Evolutionary conservation across 768 basidiomycete genomes (phyloP), one percentile per base, ranked within the genome.

Genomic region (Suillus brevipes): DNA sequence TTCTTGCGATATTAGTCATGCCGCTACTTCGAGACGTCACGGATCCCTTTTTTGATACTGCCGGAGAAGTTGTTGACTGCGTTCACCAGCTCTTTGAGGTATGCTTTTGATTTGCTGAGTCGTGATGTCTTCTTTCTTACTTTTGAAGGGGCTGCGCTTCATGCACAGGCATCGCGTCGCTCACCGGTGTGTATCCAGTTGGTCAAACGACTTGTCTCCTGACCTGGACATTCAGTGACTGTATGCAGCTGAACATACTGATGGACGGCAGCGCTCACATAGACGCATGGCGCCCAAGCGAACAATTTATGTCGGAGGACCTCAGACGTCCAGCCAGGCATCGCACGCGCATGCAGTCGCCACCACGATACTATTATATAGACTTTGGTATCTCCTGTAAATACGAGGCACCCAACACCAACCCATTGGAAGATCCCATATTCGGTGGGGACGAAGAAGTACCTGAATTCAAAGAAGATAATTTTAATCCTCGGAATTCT

Each of bases 361-460:
- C 78, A 0, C 67, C 68, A 0, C 75, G 72, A 50, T 81, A 80
- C 59, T 78, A 71, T 52, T 64, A 77, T 56, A 78, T 79, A 37
- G 80, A 80, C 45, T 80, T 80, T 25, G 78, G 78, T 1, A 49
- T 80, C 1, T 80, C 80, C 18, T 69, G 72, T 0, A 65, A 62
- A 4, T 81, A 77, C 42, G 69, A 65, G 0, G 75, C 78, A 0
- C 61, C 70, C 0, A 68, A 77, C 7, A 63, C 68, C 0, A 56
- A 69, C 0, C 78, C 80, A 0, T 64, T 65, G 0, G 78, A 75
- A 40, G 37, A 6, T 74, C 78, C n/a, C n/a, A n/a, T 0, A 71
- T 80, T 1, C 67, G 83, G 82, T 0, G 82, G 78, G 2, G 83
- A 87, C 67, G 77, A 76, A 62, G 71, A 78, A 0, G 78, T 76